Evolutionary conservation across 139 green algal genomes (phyloP), one percentile per base, ranked within the genome.

Genomic region (Chlorella sp.): DNA sequence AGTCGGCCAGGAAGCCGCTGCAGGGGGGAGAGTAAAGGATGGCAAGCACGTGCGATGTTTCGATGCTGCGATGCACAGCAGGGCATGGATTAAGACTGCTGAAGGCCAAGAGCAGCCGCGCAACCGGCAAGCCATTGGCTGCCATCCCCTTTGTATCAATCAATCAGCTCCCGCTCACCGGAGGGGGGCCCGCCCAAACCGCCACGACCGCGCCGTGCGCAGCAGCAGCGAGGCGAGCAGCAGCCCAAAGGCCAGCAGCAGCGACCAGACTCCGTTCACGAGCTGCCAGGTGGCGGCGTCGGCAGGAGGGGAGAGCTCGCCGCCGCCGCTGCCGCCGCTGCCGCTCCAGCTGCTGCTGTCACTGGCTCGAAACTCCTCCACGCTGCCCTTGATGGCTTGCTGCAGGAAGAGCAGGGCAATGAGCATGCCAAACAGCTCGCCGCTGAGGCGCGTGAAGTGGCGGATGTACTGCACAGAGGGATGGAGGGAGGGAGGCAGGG

Each of bases 361-460:
- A 60, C 84, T 47, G 74, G 51, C 71, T 56, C 51, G 68, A 25
- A 94, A 94, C 76, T 91, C 90, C 21, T 86, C 55, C 3, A 80
- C 57, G 12, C 81, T 23, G 28, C 92, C 93, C 87, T 95, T 94
- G 30, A 98, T 80, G 3, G 94, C 94, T 71, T 96, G 88, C 80
- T 98, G 94, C 67, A 98, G 70, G 87, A 98, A 98, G 25, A 98
- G 90, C 16, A 98, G 28, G 15, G 94, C 95, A 38, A 98, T 98
- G n/a, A 98, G 90, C 25, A 90, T 88, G 11, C 96, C 96, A 88
- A 98, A 98, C 30, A 94, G 75, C 92, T 98, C 96, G 0, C 96
- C 95, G 26, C 84, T 90, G 76, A 98, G 95, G 21, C 94, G 84
- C 26, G 95, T 98, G 89, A 98, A 97, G 38, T 79, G 85, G 74